A percentile compares a stretch with the other conserved stretches of the same genome.
Conservation (phyloP, 495 filamentous ascomycete genomes). For the Melanomma pulvis-pyrius region DNA sequence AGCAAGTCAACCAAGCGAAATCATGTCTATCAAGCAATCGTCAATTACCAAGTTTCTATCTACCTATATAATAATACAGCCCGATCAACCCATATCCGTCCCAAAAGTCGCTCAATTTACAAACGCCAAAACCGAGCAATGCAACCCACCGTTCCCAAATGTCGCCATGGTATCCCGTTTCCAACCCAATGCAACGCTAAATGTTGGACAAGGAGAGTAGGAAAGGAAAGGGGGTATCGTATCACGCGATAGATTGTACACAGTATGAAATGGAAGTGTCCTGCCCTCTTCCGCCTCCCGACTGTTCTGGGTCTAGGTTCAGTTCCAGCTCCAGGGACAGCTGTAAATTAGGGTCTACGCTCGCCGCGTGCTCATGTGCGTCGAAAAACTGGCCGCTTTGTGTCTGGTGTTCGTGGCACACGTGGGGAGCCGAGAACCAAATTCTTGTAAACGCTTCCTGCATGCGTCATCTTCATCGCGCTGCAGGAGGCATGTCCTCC, state of each 20-base stretch:
- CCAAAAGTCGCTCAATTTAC: not conserved
- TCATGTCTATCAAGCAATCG: not conserved
- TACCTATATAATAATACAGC: not conserved
- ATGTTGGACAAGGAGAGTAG: conserved; percentile 1
- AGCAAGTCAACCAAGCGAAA: not conserved
- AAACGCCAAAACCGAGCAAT: not conserved
- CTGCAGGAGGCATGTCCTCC: too few relatives aligned
- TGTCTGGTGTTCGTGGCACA: not conserved
- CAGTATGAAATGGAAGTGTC: not conserved
- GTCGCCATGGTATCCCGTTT: not conserved
- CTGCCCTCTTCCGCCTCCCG: not conserved
- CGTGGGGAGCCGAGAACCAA: not conserved
- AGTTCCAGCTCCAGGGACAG: not conserved
- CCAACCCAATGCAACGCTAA: not conserved
- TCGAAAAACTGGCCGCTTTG: not conserved
- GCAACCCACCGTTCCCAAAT: too few relatives aligned
- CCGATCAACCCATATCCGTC: not conserved
- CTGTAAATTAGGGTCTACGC: not conserved
- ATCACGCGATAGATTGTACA: not conserved
- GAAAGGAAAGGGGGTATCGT: not conserved
- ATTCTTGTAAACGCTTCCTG: not conserved
- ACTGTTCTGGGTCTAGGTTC: not conserved
- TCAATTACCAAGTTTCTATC: not conserved
- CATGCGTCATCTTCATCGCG: not conserved
- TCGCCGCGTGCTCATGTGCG: not conserved